Percentiles rank a stretch among this genome's conserved stretches.
phyloP scores from a whole-genome alignment of 148 eudicot genomes.

The Cornus kousa region DNA sequence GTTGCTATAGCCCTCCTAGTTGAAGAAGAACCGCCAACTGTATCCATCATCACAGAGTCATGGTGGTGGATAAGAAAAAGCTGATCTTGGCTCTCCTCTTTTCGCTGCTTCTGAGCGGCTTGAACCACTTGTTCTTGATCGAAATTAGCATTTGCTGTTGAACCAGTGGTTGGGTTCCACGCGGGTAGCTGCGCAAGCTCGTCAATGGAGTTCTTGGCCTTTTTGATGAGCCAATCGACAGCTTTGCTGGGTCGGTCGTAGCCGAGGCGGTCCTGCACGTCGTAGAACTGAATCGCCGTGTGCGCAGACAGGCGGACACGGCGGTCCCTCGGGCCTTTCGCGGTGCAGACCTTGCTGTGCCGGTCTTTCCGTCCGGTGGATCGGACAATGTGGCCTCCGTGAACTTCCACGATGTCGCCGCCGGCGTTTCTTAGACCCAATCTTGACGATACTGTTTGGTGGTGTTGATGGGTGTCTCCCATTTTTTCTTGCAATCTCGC shows the following conservation, averaged over 20 bases:
- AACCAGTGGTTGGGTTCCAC: conserved; percentile 58
- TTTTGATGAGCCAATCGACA: conserved; percentile 86
- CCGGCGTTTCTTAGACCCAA: conserved; percentile 46
- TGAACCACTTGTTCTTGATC: conserved; percentile 3
- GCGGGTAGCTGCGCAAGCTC: conserved; percentile 82
- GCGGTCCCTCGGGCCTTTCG: conserved; percentile 87
- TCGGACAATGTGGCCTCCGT: conserved; percentile 91
- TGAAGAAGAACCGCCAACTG: conserved; percentile 9
- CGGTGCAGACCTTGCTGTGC: conserved; percentile 90
- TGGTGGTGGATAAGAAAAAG: conserved; percentile 1
- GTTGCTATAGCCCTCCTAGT: background rate
- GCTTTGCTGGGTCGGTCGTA: conserved; percentile 92
- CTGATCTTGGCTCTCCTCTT: background rate
- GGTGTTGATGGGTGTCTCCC: conserved; percentile 36
- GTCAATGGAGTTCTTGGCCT: conserved; percentile 76
- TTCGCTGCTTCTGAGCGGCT: background rate
- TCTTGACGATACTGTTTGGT: conserved; percentile 27
- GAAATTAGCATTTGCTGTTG: background rate
- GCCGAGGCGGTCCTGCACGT: conserved; percentile 83
- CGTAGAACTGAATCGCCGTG: conserved; percentile 90
- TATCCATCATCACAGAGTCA: background rate
- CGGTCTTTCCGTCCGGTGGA: conserved; percentile 84
- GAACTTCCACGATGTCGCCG: conserved; percentile 78
- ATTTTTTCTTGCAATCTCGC: conserved; percentile 47
- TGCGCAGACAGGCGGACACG: conserved; percentile 82